Evolutionary conservation across 2,329 filamentous ascomycete genomes (phyloP), one percentile per base, ranked within the genome.

Genomic region (Didymella keratinophila): DNA sequence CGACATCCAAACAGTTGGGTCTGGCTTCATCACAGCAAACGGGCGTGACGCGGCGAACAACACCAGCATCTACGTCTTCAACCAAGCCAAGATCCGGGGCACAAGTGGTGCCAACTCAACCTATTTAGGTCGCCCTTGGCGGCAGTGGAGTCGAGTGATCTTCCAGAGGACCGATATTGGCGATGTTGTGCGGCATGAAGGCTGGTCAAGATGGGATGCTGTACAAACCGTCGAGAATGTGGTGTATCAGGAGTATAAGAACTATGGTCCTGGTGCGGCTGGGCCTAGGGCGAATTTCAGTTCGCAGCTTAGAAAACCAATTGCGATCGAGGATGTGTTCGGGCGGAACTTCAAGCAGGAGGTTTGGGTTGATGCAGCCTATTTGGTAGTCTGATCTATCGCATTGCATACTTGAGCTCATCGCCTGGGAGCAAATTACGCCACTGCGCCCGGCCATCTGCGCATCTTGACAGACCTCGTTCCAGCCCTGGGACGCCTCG

Each of bases 111-210:
- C 75, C 5, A 68, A 74, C 1, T 69, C 62, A 4, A 77, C 79
- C 7, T 82, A 78, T 48, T 76, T 85, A 14, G 83, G 83, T 11
- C 76, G 82, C 1, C 82, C 82, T 8, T 84, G 82, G 80, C 70
- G 75, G 27, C 67, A 76, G 20, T 83, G 78, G 60, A 80, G 81
- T 14, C 70, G 78, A n/a, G 81, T 83, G 5, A 73, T 78, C 4
- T 79, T 83, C 67, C 82, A 84, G 69, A 71, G 78, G 45, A 83
- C 81, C 0, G 69, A 71, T 23, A 74, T 89, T 71, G 78, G 77
- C 6, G 71, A 76, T 27, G 83, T 87, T n/a, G 80, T 89, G 63
- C 85, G 86, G 66, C 60, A 79, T 0, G 81, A 81, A 0, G 87
- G 86, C 0, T 88, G 87, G 86, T 69, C 5, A 72, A 72, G 28